Evolutionary conservation across 2,329 filamentous ascomycete species (phyloP), one percentile per base, ranked within the genome.

Genomic region (Fusarium albidum): DNA sequence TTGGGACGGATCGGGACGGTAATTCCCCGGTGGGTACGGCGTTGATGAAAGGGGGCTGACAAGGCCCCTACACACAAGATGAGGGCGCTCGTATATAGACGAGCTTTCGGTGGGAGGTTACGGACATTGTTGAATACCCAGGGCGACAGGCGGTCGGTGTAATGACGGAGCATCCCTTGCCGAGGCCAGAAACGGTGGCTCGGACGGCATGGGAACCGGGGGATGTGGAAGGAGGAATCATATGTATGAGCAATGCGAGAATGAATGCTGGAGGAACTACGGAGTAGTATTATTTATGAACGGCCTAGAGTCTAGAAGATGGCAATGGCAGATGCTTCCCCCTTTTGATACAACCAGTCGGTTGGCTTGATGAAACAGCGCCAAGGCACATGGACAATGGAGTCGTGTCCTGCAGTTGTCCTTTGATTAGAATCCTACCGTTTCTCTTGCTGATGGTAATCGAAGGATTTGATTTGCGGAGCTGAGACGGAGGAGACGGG

Each of bases 231-330:
- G 18, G 14, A 47, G 49, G 34, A 38, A 46, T 52, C 57, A 53
- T 44, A 54, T 60, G 55, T 44, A 54, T 53, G 49, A 57, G 53
- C 42, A 53, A 63, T 40, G 57, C 29, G 55, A 65, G 62, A 65
- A 65, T 63, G 62, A 63, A 39, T 51, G 35, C 29, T 14, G 32
- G 31, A 61, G 37, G 18, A 35, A 37, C 9, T 13, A n/a, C n/a
- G n/a, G n/a, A n/a, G n/a, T n/a, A 32, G 28, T 13, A 9, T 13
- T 29, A 40, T 13, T 41, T 46, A 29, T 41, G 55, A 45, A 37
- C 11, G 54, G 42, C 44, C 26, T 33, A 11, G 53, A 41, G 55
- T 27, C 26, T 46, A 37, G 39, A 49, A 37, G 39, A 49, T 31
- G 34, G 26, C 27, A 39, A 47, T 47, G 18, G 18, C 29, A 47